Conservation (phyloP, 495 filamentous ascomycete genomes). For the Aspergillus bridgeri region DNA sequence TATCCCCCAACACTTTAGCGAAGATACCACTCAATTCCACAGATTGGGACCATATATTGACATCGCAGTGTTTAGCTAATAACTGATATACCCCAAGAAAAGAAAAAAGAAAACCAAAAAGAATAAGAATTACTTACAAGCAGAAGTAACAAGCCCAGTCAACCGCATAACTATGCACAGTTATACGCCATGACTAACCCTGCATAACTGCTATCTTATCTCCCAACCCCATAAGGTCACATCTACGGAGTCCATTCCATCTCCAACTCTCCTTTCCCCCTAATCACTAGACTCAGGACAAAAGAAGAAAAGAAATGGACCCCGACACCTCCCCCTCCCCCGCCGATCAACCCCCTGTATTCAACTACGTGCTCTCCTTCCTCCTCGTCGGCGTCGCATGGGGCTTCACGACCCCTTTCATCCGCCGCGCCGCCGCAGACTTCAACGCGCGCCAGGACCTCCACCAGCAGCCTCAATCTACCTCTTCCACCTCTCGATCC, state of each 20-base stretch:
- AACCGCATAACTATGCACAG: too few species aligned
- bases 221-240: neutral
- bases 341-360: conserved; percentile 50
- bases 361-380: conserved; percentile 84
- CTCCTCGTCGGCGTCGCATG: conserved; percentile 88
- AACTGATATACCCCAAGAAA: too few species aligned
- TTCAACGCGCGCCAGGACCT: conserved; percentile 50
- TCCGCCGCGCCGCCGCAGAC: conserved; percentile 56
- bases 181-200: neutral
- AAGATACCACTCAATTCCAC: too few species aligned
- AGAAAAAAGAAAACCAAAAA: too few species aligned
- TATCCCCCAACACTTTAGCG: too few species aligned
- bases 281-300: too few species aligned
- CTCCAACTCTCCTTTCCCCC: neutral
- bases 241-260: too few species aligned
- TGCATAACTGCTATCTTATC: neutral
- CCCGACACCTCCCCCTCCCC: conserved; percentile 24
- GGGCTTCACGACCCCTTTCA: conserved; percentile 62
- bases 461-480: conserved; percentile 13
- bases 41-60: too few species aligned
- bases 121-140: too few species aligned
- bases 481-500: conserved; percentile 6
- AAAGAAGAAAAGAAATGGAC: conserved; percentile 22
- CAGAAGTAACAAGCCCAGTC: too few species aligned
- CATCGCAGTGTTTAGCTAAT: too few species aligned